Conservation (phyloP, 441 rosid species). For the Dalechampia spathulata region DNA sequence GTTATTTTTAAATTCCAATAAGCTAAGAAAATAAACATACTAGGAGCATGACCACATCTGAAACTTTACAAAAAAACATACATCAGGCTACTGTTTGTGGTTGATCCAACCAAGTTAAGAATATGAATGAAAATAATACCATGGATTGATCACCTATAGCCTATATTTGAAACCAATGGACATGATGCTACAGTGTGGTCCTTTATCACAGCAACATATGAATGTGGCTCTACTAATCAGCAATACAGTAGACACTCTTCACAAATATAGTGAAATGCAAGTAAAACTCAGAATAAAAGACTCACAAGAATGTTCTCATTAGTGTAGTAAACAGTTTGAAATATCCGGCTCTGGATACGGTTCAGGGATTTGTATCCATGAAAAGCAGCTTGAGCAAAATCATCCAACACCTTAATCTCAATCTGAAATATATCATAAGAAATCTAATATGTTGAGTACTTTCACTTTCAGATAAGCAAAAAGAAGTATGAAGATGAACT, state of each 20-base stretch:
- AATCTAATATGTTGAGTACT: constrained; percentile 4
- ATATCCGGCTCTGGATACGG: constrained; percentile 93
- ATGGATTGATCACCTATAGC: neutral
- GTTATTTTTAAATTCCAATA: neutral
- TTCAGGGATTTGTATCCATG: constrained; percentile 85
- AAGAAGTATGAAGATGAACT: constrained; percentile 10
- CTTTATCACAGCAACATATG: neutral
- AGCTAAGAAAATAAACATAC: neutral
- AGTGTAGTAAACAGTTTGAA: constrained; percentile 79
- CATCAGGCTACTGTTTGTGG: neutral
- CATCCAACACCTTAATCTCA: constrained; percentile 90
- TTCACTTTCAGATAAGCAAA: neutral
- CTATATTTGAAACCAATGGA: neutral
- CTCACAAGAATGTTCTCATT: constrained; percentile 96
- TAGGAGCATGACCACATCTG: neutral
- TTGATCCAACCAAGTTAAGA: neutral
- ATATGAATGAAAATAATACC: neutral
- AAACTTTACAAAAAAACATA: neutral
- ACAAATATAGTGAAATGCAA: neutral
- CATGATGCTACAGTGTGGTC: neutral
- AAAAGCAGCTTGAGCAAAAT: constrained; percentile 95
- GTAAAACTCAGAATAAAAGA: constrained; percentile 9
- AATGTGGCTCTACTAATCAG: neutral
- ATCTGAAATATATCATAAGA: constrained; percentile 41
- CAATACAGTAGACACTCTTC: neutral